phyloP scores from a whole-genome alignment of 2,329 filamentous ascomycete genomes.

The Huntiella omanensis region DNA sequence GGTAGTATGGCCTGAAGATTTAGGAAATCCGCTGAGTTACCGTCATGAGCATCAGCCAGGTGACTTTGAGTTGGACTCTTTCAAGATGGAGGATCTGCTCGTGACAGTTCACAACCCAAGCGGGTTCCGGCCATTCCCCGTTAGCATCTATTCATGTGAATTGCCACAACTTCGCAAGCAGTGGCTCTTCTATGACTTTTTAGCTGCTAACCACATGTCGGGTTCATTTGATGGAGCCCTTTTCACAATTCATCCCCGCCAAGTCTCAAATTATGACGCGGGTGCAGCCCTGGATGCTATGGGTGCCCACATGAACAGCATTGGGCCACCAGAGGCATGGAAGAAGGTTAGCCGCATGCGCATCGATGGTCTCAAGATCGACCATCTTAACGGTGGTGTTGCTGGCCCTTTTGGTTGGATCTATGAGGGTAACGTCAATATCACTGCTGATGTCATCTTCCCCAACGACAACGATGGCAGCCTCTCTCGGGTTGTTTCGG shows the following conservation, averaged over 20 bases:
- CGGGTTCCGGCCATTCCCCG: constrained; percentile 80
- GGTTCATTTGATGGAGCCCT: constrained; percentile 89
- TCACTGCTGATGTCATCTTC: constrained; percentile 89
- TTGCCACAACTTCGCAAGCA: constrained; percentile 83
- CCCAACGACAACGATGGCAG: constrained; percentile 75
- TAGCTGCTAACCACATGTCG: constrained; percentile 89
- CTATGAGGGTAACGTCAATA: constrained; percentile 89
- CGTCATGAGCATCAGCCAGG: constrained; percentile 74
- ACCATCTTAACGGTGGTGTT: constrained; percentile 85
- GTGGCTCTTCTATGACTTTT: constrained; percentile 94
- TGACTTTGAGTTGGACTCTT: constrained; percentile 92
- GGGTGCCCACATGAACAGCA: constrained; percentile 24
- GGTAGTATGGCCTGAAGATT: constrained; percentile 46
- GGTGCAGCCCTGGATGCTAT: constrained; percentile 8
- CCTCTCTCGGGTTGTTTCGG: constrained; percentile 84
- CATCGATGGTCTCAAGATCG: constrained; percentile 85
- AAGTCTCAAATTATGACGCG: constrained; percentile 39
- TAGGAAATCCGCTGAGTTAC: constrained; percentile 67
- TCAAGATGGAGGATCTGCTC: constrained; percentile 86
- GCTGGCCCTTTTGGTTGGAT: constrained; percentile 96
- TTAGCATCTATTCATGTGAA: constrained; percentile 92
- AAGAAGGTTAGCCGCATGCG: constrained; percentile 89
- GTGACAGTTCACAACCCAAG: constrained; percentile 82
- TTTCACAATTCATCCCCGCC: constrained; percentile 90
- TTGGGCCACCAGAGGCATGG: constrained; percentile 52